Conservation (phyloP, 2,329 filamentous ascomycete genomes). For the Aureobasidium musti region DNA sequence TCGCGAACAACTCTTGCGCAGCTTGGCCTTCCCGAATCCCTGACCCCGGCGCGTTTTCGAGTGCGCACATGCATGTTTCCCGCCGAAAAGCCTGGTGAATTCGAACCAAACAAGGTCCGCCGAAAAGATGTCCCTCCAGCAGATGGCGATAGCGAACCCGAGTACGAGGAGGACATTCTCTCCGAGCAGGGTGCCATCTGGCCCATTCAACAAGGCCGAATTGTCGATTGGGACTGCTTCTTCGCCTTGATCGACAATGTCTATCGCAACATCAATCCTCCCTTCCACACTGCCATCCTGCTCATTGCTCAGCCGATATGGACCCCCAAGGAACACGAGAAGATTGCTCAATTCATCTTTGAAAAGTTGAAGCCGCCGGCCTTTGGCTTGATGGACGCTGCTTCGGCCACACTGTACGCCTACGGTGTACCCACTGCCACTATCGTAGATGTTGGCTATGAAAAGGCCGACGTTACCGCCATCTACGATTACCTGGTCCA, state of each 20-base stretch:
- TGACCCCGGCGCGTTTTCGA: constrained; percentile 84
- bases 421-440: constrained; percentile 82
- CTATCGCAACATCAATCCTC: constrained; percentile 83
- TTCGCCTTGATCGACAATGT: constrained; percentile 91
- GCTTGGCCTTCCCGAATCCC: constrained; percentile 83
- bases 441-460: constrained; percentile 85
- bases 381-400: constrained; percentile 86
- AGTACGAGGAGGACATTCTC: constrained; percentile 86
- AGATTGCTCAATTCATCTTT: constrained; percentile 90
- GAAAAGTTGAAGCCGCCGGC: constrained; percentile 96
- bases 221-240: constrained; percentile 89
- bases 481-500: constrained; percentile 80
- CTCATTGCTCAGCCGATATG: constrained; percentile 87
- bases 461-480: constrained; percentile 91
- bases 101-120: constrained; percentile 78
- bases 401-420: constrained; percentile 75
- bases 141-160: constrained; percentile 59
- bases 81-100: constrained; percentile 72
- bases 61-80: constrained; percentile 93
- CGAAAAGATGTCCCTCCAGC: constrained; percentile 43
- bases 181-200: constrained; percentile 88
- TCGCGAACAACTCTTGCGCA: constrained; percentile 90
- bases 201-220: constrained; percentile 77
- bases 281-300: constrained; percentile 91
- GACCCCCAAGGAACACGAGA: constrained; percentile 84